Conservation (phyloP, 108 stramenopile genomes). For the Conticribra guillardii region DNA sequence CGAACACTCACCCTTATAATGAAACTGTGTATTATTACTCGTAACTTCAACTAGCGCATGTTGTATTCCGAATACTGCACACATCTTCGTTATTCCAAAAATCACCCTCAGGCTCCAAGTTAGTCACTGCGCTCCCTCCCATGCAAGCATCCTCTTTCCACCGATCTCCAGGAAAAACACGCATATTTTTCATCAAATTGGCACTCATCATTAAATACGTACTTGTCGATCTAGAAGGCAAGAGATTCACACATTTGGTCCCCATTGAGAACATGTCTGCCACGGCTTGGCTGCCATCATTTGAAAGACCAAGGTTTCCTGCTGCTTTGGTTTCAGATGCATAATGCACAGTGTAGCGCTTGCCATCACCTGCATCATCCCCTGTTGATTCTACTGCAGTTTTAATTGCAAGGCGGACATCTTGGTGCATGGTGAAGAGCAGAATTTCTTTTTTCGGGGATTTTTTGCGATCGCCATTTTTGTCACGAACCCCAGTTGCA, state of each 20-base stretch:
- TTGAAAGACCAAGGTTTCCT: background rate
- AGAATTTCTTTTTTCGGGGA: background rate
- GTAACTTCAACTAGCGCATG: too few relatives aligned
- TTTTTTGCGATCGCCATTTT: background rate
- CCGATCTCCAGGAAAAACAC: slow-evolving; percentile 12
- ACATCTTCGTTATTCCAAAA: slow-evolving; percentile 10
- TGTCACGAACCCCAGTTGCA: too few relatives aligned
- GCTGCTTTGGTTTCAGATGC: background rate
- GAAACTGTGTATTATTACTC: too few relatives aligned
- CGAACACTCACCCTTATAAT: too few relatives aligned
- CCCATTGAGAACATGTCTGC: slow-evolving; percentile 21
- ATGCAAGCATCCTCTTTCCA: slow-evolving; percentile 20
- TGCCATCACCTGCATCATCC: background rate
- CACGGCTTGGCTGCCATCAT: slow-evolving; percentile 5
- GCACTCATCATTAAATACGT: slow-evolving; percentile 11
- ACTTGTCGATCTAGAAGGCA: slow-evolving; percentile 4
- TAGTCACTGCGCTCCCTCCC: slow-evolving; percentile 5
- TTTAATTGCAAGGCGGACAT: slow-evolving; percentile 5
- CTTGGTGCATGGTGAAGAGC: slow-evolving; percentile 18
- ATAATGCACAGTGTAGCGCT: background rate
- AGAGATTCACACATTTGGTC: background rate
- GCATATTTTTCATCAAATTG: slow-evolving; percentile 11
- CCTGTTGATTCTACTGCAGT: slow-evolving; percentile 3
- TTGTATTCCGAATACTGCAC: slow-evolving; percentile 4
- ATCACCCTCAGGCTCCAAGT: slow-evolving; percentile 2